Conservation (phyloP, 768 basidiomycete species). For the Phaffia australis region DNA sequence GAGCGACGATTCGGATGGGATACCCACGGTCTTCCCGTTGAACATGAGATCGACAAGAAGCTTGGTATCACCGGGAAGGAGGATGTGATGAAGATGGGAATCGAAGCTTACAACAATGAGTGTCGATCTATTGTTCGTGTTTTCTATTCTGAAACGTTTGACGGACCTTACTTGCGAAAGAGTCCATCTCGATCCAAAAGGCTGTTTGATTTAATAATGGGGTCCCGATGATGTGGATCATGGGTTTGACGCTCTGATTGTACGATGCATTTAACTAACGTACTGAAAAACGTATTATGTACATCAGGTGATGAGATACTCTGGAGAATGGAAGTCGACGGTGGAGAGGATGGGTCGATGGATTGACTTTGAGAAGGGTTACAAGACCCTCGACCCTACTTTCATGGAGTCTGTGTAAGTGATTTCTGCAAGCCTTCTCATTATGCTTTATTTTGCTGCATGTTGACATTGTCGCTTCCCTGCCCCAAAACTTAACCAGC, state of each 20-base stretch:
- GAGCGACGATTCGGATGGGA: constrained; percentile 96
- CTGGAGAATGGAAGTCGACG: constrained; percentile 83
- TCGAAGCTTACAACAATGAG: constrained; percentile 93
- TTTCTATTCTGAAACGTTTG: background rate
- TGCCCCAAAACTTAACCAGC: background rate
- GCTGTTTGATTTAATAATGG: too few relatives aligned
- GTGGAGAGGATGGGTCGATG: constrained; percentile 98
- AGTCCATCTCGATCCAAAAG: too few relatives aligned
- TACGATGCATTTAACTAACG: too few relatives aligned
- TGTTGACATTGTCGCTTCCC: background rate
- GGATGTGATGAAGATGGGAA: constrained; percentile 90
- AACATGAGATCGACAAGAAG: constrained; percentile 98
- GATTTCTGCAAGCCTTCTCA: background rate
- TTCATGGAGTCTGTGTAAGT: constrained; percentile 82
- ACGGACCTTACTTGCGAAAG: background rate
- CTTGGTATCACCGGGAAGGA: constrained; percentile 82
- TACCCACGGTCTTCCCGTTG: constrained; percentile 95
- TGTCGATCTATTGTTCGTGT: constrained; percentile 66
- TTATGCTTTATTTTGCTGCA: background rate
- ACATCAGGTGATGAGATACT: constrained; percentile 73
- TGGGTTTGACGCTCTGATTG: too few relatives aligned
- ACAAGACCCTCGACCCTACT: constrained; percentile 84
- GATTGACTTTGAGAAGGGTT: constrained; percentile 99
- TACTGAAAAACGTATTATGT: background rate
- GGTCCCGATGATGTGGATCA: too few relatives aligned